These are phyloP conservation scores for Xylariaceae sp. DNA, from an alignment of 2,329 filamentous ascomycete genomes.

Conservation along the genomic window DNA sequence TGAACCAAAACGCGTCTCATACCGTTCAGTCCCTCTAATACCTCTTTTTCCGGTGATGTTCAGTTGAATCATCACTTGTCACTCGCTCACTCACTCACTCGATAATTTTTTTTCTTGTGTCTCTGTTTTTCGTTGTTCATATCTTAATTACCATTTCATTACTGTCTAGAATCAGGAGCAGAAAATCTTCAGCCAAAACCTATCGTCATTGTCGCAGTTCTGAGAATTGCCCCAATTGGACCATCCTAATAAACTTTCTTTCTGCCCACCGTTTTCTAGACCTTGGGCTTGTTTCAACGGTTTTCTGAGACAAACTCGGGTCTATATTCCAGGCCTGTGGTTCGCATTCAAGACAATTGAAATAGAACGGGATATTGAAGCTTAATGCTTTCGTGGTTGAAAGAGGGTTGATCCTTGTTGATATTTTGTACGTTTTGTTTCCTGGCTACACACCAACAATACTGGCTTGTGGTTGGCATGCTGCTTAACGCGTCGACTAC, in stretches of 20 bases:
- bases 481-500: too few species aligned
- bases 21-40: conserved; percentile 4
- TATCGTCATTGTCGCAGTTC: neutral
- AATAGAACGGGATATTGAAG: too few species aligned
- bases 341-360: conserved; percentile 3
- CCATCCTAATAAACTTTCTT: neutral
- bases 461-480: too few species aligned
- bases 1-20: conserved; percentile 20
- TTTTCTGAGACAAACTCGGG: conserved; percentile 9
- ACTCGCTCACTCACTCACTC: conserved; percentile 13
- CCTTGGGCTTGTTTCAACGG: conserved; percentile 2
- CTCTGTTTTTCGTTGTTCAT: neutral
- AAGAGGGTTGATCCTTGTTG: too few species aligned
- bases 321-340: neutral
- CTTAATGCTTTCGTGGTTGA: too few species aligned
- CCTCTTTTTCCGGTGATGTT: conserved; percentile 5
- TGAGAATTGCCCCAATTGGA: neutral
- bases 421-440: too few species aligned
- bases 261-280: conserved; percentile 1
- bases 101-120: conserved; percentile 2
- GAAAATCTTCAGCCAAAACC: too few species aligned
- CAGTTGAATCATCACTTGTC: too few species aligned
- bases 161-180: too few species aligned
- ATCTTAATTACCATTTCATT: conserved; percentile 6
- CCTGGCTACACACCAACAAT: too few species aligned